Percentiles rank a stretch among this genome's conserved stretches.
These are phyloP conservation scores for Seiridium unicorne DNA, from an alignment of 2,329 filamentous ascomycete species.

Conservation along the genomic window DNA sequence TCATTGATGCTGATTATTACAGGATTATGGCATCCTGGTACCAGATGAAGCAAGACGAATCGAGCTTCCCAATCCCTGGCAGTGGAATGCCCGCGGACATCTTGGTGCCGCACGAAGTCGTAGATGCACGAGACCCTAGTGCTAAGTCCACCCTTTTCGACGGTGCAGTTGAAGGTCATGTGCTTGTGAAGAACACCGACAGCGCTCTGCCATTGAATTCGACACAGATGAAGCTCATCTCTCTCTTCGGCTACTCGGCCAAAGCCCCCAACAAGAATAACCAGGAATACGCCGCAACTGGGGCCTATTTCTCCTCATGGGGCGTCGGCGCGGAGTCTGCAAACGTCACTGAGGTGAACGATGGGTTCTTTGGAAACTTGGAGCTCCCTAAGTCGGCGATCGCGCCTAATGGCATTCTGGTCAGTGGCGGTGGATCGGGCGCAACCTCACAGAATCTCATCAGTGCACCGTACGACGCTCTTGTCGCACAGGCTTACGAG, in stretches of 20 bases:
- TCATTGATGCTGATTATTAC: too few relatives aligned
- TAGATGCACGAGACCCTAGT: slow-evolving; percentile 37
- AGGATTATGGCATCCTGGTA: slow-evolving; percentile 37
- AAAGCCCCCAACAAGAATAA: slow-evolving; percentile 20
- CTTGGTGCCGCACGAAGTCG: slow-evolving; percentile 30
- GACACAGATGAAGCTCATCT: slow-evolving; percentile 28
- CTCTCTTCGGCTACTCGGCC: slow-evolving; percentile 44
- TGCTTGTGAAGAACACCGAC: slow-evolving; percentile 44
- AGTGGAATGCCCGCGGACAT: slow-evolving; percentile 33
- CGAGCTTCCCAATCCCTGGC: slow-evolving; percentile 24
- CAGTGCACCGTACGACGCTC: slow-evolving; percentile 35
- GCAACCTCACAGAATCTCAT: slow-evolving; percentile 32
- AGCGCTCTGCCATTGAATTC: slow-evolving; percentile 39
- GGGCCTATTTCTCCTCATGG: slow-evolving; percentile 19
- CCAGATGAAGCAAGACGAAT: slow-evolving; percentile 31
- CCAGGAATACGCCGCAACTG: slow-evolving; percentile 46
- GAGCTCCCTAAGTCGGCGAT: slow-evolving; percentile 15
- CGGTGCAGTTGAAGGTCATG: slow-evolving; percentile 32
- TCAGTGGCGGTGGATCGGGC: slow-evolving; percentile 37
- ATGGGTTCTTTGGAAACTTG: slow-evolving; percentile 20
- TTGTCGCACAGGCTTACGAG: slow-evolving; percentile 33
- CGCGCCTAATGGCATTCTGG: slow-evolving; percentile 35
- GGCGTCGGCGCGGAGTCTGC: slow-evolving; percentile 11
- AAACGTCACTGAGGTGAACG: slow-evolving; percentile 12
- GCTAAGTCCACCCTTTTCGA: slow-evolving; percentile 26